Evolutionary conservation across 768 basidiomycete genomes (phyloP).

Genomic region (Boletus subcaerulescens): DNA sequence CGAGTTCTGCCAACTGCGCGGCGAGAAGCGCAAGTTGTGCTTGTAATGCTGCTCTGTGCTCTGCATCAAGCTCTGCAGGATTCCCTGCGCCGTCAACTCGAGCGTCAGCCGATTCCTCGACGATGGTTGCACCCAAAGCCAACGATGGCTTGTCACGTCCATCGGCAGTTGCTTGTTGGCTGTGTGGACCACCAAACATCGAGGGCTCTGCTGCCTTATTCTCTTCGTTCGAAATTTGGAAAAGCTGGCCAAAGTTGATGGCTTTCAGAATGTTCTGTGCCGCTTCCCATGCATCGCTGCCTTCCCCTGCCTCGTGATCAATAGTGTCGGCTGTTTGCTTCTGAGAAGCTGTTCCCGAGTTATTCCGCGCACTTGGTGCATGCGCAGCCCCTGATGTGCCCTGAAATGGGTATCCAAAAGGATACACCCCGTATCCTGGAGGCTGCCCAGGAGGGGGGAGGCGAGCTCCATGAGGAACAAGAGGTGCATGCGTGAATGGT

Average conservation of each 20-base stretch:
- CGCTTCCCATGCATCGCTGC: slow-evolving; percentile 70
- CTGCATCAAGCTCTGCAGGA: slow-evolving; percentile 33
- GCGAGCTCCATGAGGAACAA: slow-evolving; percentile 33
- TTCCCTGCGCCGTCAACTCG: slow-evolving; percentile 5
- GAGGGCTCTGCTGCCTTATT: slow-evolving; percentile 15
- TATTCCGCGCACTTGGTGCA: neutral
- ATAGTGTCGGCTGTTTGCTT: slow-evolving; percentile 9
- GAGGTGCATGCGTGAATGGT: slow-evolving; percentile 61
- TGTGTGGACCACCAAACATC: neutral
- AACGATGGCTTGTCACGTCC: slow-evolving; percentile 5
- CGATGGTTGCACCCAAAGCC: neutral
- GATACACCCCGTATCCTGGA: slow-evolving; percentile 37
- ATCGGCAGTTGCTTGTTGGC: neutral
- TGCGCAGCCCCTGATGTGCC: slow-evolving; percentile 12
- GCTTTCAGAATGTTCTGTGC: slow-evolving; percentile 76
- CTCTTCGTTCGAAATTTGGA: slow-evolving; percentile 37
- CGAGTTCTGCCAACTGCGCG: slow-evolving; percentile 68
- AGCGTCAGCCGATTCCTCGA: slow-evolving; percentile 4
- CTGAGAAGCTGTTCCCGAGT: slow-evolving; percentile 5
- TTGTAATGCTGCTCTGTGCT: slow-evolving; percentile 64
- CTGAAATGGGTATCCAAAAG: slow-evolving; percentile 38
- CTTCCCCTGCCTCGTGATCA: slow-evolving; percentile 38
- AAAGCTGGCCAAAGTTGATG: slow-evolving; percentile 64
- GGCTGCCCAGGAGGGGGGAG: slow-evolving; percentile 31
- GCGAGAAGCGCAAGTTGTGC: slow-evolving; percentile 71